A percentile compares a stretch with the other conserved stretches of the same genome.
These are phyloP conservation scores for Zygoascus bituminiphila DNA, from an alignment of 805 yeast genomes.

Conservation along the genomic window DNA sequence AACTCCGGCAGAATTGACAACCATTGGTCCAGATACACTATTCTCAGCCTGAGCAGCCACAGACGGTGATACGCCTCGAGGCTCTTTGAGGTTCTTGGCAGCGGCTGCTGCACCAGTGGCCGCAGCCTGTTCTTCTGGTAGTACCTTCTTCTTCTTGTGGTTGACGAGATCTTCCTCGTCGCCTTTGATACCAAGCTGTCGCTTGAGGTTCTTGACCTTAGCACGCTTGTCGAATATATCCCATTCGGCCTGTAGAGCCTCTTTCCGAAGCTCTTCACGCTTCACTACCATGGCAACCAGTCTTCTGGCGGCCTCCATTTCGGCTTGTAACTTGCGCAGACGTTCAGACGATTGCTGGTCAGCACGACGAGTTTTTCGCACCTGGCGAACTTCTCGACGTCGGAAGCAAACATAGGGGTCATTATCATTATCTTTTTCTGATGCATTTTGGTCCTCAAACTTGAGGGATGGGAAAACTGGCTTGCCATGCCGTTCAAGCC, in stretches of 20 bases:
- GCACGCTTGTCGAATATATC: conserved; percentile 67
- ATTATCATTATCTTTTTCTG: conserved; percentile 71
- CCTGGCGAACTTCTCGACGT: conserved; percentile 89
- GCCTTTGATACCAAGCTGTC: conserved; percentile 67
- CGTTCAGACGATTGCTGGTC: conserved; percentile 86
- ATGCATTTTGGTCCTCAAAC: conserved; percentile 61
- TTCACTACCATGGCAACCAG: conserved; percentile 62
- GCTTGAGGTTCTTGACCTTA: conserved; percentile 62
- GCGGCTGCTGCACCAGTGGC: conserved; percentile 4
- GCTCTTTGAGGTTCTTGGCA: conserved; percentile 6
- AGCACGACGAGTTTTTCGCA: conserved; percentile 91
- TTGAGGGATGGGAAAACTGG: conserved; percentile 65
- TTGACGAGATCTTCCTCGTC: conserved; percentile 78
- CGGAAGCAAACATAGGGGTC: conserved; percentile 96
- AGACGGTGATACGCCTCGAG: conserved; percentile 12
- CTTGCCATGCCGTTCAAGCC: conserved; percentile 61
- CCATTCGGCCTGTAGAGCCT: conserved; percentile 52
- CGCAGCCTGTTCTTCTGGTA: conserved; percentile 12
- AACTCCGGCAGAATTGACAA: conserved; percentile 9
- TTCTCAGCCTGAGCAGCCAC: conserved; percentile 11
- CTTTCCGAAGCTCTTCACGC: conserved; percentile 60
- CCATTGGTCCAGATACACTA: conserved; percentile 3
- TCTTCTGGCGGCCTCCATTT: conserved; percentile 66
- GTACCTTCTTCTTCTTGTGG: conserved; percentile 48
- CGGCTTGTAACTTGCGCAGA: conserved; percentile 61